Evolutionary conservation across 768 basidiomycete species (phyloP).

Genomic region (Thelephora ganbajun): DNA sequence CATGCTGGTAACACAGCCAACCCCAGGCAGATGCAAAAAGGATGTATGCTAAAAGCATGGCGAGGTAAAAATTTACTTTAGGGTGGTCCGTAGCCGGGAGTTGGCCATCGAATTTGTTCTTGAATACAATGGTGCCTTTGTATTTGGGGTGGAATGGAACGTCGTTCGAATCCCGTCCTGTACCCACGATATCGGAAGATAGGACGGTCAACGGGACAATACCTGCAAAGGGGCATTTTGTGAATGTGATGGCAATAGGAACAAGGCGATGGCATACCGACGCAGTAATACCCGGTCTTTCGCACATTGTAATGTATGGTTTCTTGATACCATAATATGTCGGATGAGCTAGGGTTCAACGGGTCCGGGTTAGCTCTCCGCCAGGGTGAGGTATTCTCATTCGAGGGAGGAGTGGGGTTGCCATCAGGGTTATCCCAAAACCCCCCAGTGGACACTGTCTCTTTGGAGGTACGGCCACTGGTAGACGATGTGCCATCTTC

Average conservation of each 20-base stretch:
- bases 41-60: constrained; percentile 70
- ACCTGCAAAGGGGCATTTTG: constrained; percentile 27
- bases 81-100: constrained; percentile 92
- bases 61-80: constrained; percentile 92
- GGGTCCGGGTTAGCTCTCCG: constrained; percentile 15
- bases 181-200: constrained; percentile 13
- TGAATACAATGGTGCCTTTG: constrained; percentile 68
- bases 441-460: constrained; percentile 12
- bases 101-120: constrained; percentile 78
- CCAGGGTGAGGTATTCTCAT: constrained; percentile 38
- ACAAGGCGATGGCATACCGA: constrained; percentile 44
- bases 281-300: constrained; percentile 92
- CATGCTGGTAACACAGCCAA: constrained; percentile 67
- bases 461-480: constrained; percentile 3
- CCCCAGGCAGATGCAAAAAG: constrained; percentile 64
- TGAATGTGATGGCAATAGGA: neutral
- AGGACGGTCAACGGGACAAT: constrained; percentile 83
- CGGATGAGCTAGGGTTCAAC: constrained; percentile 35
- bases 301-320: constrained; percentile 75
- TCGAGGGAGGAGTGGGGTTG: constrained; percentile 39
- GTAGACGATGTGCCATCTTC: constrained; percentile 9
- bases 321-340: constrained; percentile 39
- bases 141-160: constrained; percentile 64
- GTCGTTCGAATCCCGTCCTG: constrained; percentile 30
- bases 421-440: constrained; percentile 51